Conservation (phyloP, 1,139 yeast species). For the Blastobotrys serpentis region DNA sequence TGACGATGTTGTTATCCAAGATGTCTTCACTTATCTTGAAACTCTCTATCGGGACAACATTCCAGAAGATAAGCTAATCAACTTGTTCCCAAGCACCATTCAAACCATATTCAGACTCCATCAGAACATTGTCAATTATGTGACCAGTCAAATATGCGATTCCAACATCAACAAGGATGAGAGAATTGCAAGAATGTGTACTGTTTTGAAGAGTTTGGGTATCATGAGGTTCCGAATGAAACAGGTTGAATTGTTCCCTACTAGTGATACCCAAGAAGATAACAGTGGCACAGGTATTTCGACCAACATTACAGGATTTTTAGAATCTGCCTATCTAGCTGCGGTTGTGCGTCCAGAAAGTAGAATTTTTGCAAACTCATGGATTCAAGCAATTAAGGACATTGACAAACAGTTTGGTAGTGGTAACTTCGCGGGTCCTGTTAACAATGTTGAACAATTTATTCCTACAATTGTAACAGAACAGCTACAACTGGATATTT, state of each 20-base stretch:
- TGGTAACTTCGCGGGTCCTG: slow-evolving; percentile 17
- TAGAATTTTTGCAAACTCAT: slow-evolving; percentile 60
- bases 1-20: slow-evolving; percentile 62
- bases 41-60: slow-evolving; percentile 47
- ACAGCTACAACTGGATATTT: slow-evolving; percentile 20
- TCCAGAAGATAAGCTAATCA: slow-evolving; percentile 44
- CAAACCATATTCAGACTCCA: slow-evolving; percentile 67
- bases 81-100: slow-evolving; percentile 68
- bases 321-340: slow-evolving; percentile 76
- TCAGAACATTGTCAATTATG: slow-evolving; percentile 61
- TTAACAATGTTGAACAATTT: slow-evolving; percentile 31
- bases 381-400: slow-evolving; percentile 58
- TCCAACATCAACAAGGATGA: slow-evolving; percentile 48
- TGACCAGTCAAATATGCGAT: slow-evolving; percentile 66
- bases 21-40: slow-evolving; percentile 69
- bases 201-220: slow-evolving; percentile 65
- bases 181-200: slow-evolving; percentile 68
- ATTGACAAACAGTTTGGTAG: slow-evolving; percentile 31
- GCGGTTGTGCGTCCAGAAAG: slow-evolving; percentile 82
- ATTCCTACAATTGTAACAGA: slow-evolving; percentile 42
- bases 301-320: slow-evolving; percentile 74
- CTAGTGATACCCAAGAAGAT: slow-evolving; percentile 32
- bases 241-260: slow-evolving; percentile 55
- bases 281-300: slow-evolving; percentile 38
- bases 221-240: slow-evolving; percentile 70